A percentile compares a stretch with the other conserved stretches of the same genome.
phyloP scores from a whole-genome alignment of 331 rosid genomes.

The Acacia concinna region DNA sequence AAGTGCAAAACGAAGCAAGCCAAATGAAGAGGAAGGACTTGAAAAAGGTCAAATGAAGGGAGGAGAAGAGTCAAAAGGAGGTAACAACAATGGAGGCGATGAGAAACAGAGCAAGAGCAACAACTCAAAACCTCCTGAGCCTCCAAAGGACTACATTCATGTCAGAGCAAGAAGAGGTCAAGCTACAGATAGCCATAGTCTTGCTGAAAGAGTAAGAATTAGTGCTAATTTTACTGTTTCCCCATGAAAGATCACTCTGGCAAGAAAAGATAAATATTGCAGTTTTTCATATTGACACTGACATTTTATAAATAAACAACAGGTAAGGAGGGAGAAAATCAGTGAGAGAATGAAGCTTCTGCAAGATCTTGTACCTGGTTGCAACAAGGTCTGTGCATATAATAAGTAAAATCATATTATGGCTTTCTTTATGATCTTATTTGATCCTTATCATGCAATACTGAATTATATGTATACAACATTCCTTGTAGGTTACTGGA shows the following conservation, averaged over 20 bases:
- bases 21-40: slow-evolving; percentile 46
- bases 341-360: slow-evolving; percentile 96
- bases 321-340: slow-evolving; percentile 98
- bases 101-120: slow-evolving; percentile 51
- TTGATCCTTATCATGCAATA: background rate
- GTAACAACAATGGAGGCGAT: slow-evolving; percentile 34
- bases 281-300: slow-evolving; percentile 32
- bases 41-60: slow-evolving; percentile 43
- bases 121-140: slow-evolving; percentile 65
- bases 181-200: slow-evolving; percentile 98
- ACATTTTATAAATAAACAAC: slow-evolving; percentile 23
- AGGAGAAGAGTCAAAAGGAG: slow-evolving; percentile 61
- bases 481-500: slow-evolving; percentile 71
- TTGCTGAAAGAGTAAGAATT: slow-evolving; percentile 88
- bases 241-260: background rate
- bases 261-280: background rate
- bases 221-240: background rate
- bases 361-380: slow-evolving; percentile 97
- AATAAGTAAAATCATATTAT: background rate
- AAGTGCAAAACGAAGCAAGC: slow-evolving; percentile 61
- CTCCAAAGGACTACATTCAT: slow-evolving; percentile 89
- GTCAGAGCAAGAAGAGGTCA: slow-evolving; percentile 99
- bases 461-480: slow-evolving; percentile 25
- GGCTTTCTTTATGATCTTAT: background rate
- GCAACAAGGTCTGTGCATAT: slow-evolving; percentile 67